Percentiles rank a stretch among this genome's conserved stretches.
phyloP scores from a whole-genome alignment of 2,329 filamentous ascomycete species.

The Sclerotinia trifoliorum region DNA sequence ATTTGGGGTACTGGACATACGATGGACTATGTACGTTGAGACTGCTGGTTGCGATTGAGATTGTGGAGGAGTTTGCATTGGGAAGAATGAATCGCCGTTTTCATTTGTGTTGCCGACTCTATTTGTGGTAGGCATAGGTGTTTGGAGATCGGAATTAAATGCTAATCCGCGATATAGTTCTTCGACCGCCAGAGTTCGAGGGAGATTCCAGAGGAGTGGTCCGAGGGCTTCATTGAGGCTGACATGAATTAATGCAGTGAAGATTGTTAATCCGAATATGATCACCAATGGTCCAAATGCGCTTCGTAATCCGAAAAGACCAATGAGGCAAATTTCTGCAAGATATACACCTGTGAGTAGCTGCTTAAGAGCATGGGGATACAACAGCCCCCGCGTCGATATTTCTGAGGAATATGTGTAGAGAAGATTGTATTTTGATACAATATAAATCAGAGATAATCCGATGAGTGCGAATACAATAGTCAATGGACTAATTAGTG shows the following conservation, averaged over 20 bases:
- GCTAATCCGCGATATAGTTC: conserved; percentile 29
- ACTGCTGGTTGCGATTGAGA: background rate
- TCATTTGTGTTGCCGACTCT: conserved; percentile 32
- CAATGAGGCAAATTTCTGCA: conserved; percentile 60
- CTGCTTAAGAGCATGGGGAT: conserved; percentile 62
- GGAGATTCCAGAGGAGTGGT: conserved; percentile 37
- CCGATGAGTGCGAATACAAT: conserved; percentile 62
- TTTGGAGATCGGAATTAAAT: conserved; percentile 37
- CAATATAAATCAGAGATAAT: conserved; percentile 62
- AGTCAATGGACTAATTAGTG: conserved; percentile 64
- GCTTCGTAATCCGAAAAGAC: conserved; percentile 58
- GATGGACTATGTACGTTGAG: conserved; percentile 9
- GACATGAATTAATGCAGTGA: conserved; percentile 55
- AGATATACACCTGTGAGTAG: conserved; percentile 63
- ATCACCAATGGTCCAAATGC: conserved; percentile 55
- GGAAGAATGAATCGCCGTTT: background rate
- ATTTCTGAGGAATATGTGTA: conserved; percentile 61
- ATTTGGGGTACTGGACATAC: background rate
- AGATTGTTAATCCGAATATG: conserved; percentile 56
- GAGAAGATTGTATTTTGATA: conserved; percentile 64
- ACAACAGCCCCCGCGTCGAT: conserved; percentile 64
- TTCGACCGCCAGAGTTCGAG: conserved; percentile 37
- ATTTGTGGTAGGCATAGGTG: conserved; percentile 29
- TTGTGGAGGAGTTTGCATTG: background rate
- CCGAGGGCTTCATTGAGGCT: conserved; percentile 36